These are phyloP conservation scores for Clavaria fumosa DNA, from an alignment of 768 basidiomycete genomes.

Conservation along the genomic window DNA sequence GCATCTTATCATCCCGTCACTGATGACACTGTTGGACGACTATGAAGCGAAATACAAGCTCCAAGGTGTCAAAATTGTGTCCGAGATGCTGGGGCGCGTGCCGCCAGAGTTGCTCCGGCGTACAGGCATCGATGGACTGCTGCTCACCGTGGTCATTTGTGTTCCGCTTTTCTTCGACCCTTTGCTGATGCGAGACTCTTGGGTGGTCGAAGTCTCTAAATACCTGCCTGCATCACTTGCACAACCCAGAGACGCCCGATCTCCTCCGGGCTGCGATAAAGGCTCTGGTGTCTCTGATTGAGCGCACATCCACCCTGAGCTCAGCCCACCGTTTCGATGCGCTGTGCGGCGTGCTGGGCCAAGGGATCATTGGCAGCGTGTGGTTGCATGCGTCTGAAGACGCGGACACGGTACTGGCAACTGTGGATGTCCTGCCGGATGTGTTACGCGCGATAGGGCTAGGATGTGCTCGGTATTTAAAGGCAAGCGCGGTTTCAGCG, in stretches of 20 bases:
- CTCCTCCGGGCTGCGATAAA: slow-evolving; percentile 39
- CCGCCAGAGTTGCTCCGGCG: slow-evolving; percentile 45
- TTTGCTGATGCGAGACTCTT: too few relatives aligned
- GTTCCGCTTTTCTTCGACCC: too few relatives aligned
- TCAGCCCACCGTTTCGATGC: slow-evolving; percentile 45
- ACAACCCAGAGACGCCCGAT: slow-evolving; percentile 40
- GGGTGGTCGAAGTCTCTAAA: slow-evolving; percentile 49
- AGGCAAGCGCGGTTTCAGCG: slow-evolving; percentile 32
- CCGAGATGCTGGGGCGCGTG: slow-evolving; percentile 38
- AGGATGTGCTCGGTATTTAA: slow-evolving; percentile 51
- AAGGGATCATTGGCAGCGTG: slow-evolving; percentile 53
- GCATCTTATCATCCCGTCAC: slow-evolving; percentile 65
- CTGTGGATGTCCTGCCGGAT: slow-evolving; percentile 43
- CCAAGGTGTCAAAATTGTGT: slow-evolving; percentile 38
- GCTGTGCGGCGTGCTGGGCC: slow-evolving; percentile 51
- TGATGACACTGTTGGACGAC: slow-evolving; percentile 71
- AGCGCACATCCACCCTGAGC: slow-evolving; percentile 32
- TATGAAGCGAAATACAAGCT: slow-evolving; percentile 57
- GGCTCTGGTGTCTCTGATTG: slow-evolving; percentile 32
- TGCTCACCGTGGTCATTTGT: too few relatives aligned
- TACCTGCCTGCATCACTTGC: slow-evolving; percentile 42
- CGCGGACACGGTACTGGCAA: slow-evolving; percentile 39
- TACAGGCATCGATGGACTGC: slow-evolving; percentile 57
- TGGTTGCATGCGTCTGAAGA: slow-evolving; percentile 60
- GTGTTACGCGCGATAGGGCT: slow-evolving; percentile 46